phyloP scores from a whole-genome alignment of 2,329 filamentous ascomycete species.

The Colletotrichum tamarilloi region DNA sequence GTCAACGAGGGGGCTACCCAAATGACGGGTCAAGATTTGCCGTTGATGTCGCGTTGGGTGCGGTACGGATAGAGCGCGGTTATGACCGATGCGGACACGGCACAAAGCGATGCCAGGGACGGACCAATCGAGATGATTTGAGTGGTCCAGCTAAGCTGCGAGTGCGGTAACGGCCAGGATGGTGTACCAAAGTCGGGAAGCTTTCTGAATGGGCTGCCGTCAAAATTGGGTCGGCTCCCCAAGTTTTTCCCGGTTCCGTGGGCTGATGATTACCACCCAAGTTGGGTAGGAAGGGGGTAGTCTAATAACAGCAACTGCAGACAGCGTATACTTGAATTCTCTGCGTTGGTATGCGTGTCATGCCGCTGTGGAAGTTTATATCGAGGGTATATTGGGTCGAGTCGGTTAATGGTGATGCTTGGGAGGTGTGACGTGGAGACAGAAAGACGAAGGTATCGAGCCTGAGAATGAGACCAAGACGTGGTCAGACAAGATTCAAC shows the following conservation, averaged over 20 bases:
- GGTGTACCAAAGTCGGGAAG: constrained; percentile 29
- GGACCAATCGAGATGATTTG: constrained; percentile 33
- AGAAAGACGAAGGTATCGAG: background rate
- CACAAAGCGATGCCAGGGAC: constrained; percentile 27
- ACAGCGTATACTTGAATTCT: background rate
- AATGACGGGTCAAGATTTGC: constrained; percentile 4
- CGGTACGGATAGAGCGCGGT: constrained; percentile 2
- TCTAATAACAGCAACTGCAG: background rate
- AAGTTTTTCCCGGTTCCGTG: constrained; percentile 27
- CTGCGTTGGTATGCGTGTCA: constrained; percentile 1
- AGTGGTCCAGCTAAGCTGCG: constrained; percentile 20
- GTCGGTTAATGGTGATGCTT: background rate
- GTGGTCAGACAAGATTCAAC: constrained; percentile 16
- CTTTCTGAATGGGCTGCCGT: constrained; percentile 28
- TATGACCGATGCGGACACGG: constrained; percentile 26
- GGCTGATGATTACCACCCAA: constrained; percentile 30
- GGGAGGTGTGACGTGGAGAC: background rate
- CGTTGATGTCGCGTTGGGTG: constrained; percentile 6
- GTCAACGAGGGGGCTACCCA: constrained; percentile 8
- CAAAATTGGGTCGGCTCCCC: constrained; percentile 35
- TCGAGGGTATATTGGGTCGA: background rate
- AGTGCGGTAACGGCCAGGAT: constrained; percentile 30
- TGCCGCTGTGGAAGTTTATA: constrained; percentile 20
- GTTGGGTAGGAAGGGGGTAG: background rate
- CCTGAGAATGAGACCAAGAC: background rate